Evolutionary conservation across 2,329 filamentous ascomycete species (phyloP), one percentile per base, ranked within the genome.

Genomic region (Amylocarpus encephaloides): DNA sequence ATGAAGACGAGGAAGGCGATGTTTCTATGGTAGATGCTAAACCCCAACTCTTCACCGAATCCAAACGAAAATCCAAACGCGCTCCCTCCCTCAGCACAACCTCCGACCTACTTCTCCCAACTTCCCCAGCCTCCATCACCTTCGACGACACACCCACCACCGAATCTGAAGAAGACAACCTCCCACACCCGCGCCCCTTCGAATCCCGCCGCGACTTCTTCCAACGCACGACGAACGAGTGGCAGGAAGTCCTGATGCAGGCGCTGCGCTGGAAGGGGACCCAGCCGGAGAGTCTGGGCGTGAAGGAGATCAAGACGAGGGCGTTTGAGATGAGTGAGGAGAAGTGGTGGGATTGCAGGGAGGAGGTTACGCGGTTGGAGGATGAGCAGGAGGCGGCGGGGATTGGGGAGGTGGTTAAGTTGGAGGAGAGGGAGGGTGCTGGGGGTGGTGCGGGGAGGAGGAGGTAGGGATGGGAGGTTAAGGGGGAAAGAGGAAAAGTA

Each of bases 311-410:
- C 62, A 90, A 95, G 68, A 86, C 91, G 62, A 83, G 82, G 66
- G 93, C 90, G 1, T 98, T 96, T 67, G 85, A 89, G 64, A 77
- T 89, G 57, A 91, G 91, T 36, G 93, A 98, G 69, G 87, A 91
- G 71, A 95, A 95, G 68, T 98, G 93, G 93, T 98, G 93, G 93
- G 93, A 96, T 74, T 90, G 86, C 66, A 80, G 93, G 61, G 93
- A 98, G 72, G 92, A 97, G 71, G 87, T 98, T 58, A 86, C 84
- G 48, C 86, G 82, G 6, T 70, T 97, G 64, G 93, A 98, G 70
- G 92, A 96, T 69, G 92, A 96, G 72, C 90, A 97, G 72, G 92
- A 96, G 69, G 91, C 76, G 41, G 75, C 73, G 50, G 70, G 93
- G 9, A 96, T 97, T 67, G 88, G 90, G 13, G 93, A 97, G 72